Conservation (phyloP, 257 asterid species). For the Perilla frutescens region DNA sequence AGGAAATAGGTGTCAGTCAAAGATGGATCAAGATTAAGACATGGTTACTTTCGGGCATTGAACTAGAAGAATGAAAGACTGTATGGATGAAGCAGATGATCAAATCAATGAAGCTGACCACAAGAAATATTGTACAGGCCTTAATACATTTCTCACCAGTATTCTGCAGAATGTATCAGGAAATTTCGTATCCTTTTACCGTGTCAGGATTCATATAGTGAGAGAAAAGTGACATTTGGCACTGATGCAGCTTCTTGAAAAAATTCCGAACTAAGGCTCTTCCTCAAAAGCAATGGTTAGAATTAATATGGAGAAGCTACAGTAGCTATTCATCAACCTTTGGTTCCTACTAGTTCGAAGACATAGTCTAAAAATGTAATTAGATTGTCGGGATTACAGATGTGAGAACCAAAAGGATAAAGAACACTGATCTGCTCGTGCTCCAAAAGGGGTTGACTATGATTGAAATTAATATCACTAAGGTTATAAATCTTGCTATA, state of each 20-base stretch:
- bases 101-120: neutral
- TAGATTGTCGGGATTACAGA: constrained; percentile 60
- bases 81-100: neutral
- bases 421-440: constrained; percentile 36
- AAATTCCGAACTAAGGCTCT: neutral
- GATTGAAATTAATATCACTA: constrained; percentile 26
- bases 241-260: neutral
- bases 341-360: constrained; percentile 43
- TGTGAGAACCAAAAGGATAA: constrained; percentile 35
- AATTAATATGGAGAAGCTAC: constrained; percentile 1
- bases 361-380: constrained; percentile 55
- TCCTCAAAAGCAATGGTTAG: neutral
- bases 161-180: neutral
- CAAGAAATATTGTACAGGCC: constrained; percentile 1
- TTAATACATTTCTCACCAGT: constrained; percentile 9
- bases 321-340: constrained; percentile 23
- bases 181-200: constrained; percentile 25
- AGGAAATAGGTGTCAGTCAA: too few species aligned
- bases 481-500: constrained; percentile 46
- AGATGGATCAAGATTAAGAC: too few species aligned
- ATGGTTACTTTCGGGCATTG: too few species aligned
- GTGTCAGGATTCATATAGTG: neutral
- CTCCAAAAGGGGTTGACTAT: constrained; percentile 31
- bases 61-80: neutral
- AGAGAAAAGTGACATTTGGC: neutral